phyloP scores from a whole-genome alignment of 2,329 filamentous ascomycete species.

The Lachnellula cervina region DNA sequence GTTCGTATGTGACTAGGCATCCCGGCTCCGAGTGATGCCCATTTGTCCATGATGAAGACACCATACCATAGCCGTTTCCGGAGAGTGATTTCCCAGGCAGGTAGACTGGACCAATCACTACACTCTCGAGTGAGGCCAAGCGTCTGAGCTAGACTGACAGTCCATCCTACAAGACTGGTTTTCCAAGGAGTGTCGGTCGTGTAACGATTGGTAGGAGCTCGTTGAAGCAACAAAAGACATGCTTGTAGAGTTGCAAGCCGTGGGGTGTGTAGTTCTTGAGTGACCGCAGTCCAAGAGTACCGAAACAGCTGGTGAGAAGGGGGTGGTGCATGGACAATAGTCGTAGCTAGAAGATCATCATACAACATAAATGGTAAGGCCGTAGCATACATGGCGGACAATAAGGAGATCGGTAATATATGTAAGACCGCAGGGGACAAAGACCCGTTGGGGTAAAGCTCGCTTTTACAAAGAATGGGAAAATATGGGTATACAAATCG shows the following conservation, averaged over 20 bases:
- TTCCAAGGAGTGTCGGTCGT: conserved; percentile 33
- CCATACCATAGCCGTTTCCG: conserved; percentile 33
- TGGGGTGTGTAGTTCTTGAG: conserved; percentile 33
- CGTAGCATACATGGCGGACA: conserved; percentile 40
- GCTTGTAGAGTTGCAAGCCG: conserved; percentile 32
- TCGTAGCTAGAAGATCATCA: conserved; percentile 35
- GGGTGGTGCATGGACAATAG: conserved; percentile 31
- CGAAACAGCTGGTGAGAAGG: conserved; percentile 29
- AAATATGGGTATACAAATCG: conserved; percentile 42
- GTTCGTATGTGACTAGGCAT: conserved; percentile 31
- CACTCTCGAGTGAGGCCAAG: conserved; percentile 32
- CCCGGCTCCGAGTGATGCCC: conserved; percentile 32
- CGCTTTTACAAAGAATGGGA: conserved; percentile 36
- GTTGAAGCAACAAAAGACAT: conserved; percentile 31
- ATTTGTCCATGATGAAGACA: conserved; percentile 33
- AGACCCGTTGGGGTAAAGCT: conserved; percentile 26
- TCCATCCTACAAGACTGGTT: conserved; percentile 31
- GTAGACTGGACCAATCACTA: conserved; percentile 29
- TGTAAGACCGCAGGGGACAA: conserved; percentile 29
- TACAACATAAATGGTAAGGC: conserved; percentile 41
- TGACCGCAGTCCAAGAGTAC: conserved; percentile 30
- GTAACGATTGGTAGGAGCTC: conserved; percentile 32
- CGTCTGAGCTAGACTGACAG: conserved; percentile 31
- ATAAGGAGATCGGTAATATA: conserved; percentile 34
- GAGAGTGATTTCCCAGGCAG: conserved; percentile 30